These are phyloP conservation scores for Suhomyces guaymorum DNA, from an alignment of 1,139 yeast species.

Conservation along the genomic window DNA sequence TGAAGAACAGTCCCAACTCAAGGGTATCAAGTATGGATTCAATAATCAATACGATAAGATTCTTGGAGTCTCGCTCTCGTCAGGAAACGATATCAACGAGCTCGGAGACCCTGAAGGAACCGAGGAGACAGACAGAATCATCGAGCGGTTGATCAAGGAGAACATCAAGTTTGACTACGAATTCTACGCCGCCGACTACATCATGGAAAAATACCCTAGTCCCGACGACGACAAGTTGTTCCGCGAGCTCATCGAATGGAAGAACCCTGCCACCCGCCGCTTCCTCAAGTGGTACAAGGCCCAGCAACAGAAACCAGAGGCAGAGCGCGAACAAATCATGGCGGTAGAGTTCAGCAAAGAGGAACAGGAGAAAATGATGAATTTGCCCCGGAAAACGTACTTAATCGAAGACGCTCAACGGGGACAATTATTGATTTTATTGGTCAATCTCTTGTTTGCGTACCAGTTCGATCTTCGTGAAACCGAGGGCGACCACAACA, in stretches of 20 bases:
- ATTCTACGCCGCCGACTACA: slow-evolving; percentile 82
- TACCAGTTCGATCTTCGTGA: slow-evolving; percentile 75
- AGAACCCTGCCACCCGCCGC: slow-evolving; percentile 46
- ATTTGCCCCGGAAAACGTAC: slow-evolving; percentile 65
- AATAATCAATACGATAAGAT: slow-evolving; percentile 63
- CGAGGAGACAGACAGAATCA: slow-evolving; percentile 54
- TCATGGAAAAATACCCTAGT: slow-evolving; percentile 57
- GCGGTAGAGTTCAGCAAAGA: slow-evolving; percentile 54
- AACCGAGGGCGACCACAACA: slow-evolving; percentile 73
- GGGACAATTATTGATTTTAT: slow-evolving; percentile 52
- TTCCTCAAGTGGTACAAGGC: slow-evolving; percentile 54
- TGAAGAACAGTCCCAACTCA: slow-evolving; percentile 5
- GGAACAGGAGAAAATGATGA: slow-evolving; percentile 67
- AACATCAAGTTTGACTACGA: slow-evolving; percentile 83
- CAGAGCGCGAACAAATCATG: slow-evolving; percentile 29
- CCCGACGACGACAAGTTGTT: slow-evolving; percentile 59
- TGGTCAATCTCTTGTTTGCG: slow-evolving; percentile 69
- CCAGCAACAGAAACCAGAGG: slow-evolving; percentile 24
- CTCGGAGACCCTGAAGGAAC: slow-evolving; percentile 74
- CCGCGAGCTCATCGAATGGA: slow-evolving; percentile 55
- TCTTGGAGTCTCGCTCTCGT: slow-evolving; percentile 64
- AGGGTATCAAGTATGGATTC: slow-evolving; percentile 66
- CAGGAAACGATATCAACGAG: slow-evolving; percentile 92
- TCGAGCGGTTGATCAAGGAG: slow-evolving; percentile 69
- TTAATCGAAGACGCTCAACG: slow-evolving; percentile 52